These are phyloP conservation scores for Exophiala sp. DNA, from an alignment of 2,329 filamentous ascomycete genomes.

Conservation along the genomic window DNA sequence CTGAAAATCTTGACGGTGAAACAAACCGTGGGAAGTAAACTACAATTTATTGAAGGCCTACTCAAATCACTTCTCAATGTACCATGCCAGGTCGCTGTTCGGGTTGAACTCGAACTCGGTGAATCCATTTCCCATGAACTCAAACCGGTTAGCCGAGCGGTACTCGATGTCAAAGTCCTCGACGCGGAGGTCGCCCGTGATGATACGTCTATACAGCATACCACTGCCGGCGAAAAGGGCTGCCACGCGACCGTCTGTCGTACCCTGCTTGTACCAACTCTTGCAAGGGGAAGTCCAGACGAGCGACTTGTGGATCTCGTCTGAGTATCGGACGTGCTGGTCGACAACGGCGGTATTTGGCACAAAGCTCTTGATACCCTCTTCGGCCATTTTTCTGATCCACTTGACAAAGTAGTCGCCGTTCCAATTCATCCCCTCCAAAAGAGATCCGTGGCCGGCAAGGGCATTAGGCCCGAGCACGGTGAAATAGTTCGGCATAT, in stretches of 20 bases:
- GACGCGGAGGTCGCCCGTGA: slow-evolving; percentile 31
- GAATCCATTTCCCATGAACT: slow-evolving; percentile 51
- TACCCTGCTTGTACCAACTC: slow-evolving; percentile 24
- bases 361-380: slow-evolving; percentile 33
- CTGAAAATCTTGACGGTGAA: no score
- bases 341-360: slow-evolving; percentile 31
- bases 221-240: slow-evolving; percentile 25
- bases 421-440: slow-evolving; percentile 27
- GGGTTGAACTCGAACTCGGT: slow-evolving; percentile 33
- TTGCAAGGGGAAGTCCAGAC: slow-evolving; percentile 25
- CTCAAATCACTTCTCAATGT: slow-evolving; percentile 16
- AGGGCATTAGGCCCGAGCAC: slow-evolving; percentile 31
- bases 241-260: slow-evolving; percentile 19
- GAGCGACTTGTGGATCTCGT: slow-evolving; percentile 34
- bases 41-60: no score
- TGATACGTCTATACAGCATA: slow-evolving; percentile 35
- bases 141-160: slow-evolving; percentile 42
- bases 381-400: slow-evolving; percentile 33
- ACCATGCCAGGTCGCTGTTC: slow-evolving; percentile 31
- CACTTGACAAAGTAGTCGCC: slow-evolving; percentile 32
- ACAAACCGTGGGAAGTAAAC: no score
- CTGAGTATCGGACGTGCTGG: slow-evolving; percentile 34
- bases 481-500: slow-evolving; percentile 35
- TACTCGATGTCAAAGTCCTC: slow-evolving; percentile 51
- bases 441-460: slow-evolving; percentile 32